phyloP scores from a whole-genome alignment of 2,329 filamentous ascomycete genomes.

The Penicillium sp. region DNA sequence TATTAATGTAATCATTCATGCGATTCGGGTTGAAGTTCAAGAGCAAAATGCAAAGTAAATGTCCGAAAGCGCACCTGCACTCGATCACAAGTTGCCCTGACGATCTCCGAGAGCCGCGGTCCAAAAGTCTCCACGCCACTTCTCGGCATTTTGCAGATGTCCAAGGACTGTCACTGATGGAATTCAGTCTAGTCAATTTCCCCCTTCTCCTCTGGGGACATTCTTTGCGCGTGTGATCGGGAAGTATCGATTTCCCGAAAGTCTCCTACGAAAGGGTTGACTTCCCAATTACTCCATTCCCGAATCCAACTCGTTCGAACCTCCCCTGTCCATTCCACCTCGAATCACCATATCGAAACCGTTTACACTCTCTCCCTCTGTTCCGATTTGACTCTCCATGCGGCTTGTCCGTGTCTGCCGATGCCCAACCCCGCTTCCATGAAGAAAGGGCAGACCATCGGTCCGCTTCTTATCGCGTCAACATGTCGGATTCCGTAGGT shows the following conservation, averaged over 20 bases:
- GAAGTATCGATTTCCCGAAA: conserved; percentile 9
- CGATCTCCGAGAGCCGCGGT: conserved; percentile 33
- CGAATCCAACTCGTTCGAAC: too few relatives aligned
- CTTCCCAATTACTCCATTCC: too few relatives aligned
- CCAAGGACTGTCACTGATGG: too few relatives aligned
- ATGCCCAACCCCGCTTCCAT: conserved; percentile 31
- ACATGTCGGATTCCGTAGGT: conserved; percentile 47
- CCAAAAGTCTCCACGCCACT: conserved; percentile 19
- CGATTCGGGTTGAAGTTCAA: too few relatives aligned
- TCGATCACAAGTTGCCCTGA: conserved; percentile 29
- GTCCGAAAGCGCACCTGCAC: too few relatives aligned
- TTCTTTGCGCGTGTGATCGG: conserved; percentile 5
- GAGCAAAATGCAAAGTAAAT: too few relatives aligned
- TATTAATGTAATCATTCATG: too few relatives aligned
- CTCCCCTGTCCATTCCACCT: background rate
- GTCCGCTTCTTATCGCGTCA: conserved; percentile 24
- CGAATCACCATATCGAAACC: too few relatives aligned
- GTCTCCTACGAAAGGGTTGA: too few relatives aligned
- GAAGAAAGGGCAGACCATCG: conserved; percentile 27
- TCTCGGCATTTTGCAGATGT: conserved; percentile 10
- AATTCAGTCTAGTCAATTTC: too few relatives aligned
- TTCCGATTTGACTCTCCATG: conserved; percentile 22
- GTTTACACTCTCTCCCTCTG: background rate
- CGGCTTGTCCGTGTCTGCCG: conserved; percentile 22
- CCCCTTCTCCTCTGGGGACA: conserved; percentile 2